Conservation (phyloP, 768 basidiomycete species). For the Thelephora ganbajun region DNA sequence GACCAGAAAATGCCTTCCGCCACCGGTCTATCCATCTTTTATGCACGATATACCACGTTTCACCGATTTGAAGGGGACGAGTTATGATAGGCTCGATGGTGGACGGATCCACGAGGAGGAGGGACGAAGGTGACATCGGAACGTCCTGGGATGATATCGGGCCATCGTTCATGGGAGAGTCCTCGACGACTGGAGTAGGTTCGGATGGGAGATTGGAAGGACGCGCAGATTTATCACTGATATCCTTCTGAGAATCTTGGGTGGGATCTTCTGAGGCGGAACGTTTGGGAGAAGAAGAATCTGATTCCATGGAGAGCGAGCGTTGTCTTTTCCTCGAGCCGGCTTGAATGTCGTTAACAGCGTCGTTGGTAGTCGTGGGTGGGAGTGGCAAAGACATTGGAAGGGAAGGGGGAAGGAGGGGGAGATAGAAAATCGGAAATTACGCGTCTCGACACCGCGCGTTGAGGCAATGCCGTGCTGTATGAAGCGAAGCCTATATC, state of each 20-base stretch:
- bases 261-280: slow-evolving; percentile 55
- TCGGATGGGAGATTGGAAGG: slow-evolving; percentile 6
- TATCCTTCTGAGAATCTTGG: slow-evolving; percentile 15
- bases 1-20: slow-evolving; percentile 56
- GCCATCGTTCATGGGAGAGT: neutral
- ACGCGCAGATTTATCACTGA: slow-evolving; percentile 19
- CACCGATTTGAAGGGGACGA: slow-evolving; percentile 24
- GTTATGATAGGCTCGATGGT: slow-evolving; percentile 1
- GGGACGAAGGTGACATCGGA: slow-evolving; percentile 4
- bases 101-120: neutral
- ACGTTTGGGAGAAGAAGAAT: slow-evolving; percentile 67
- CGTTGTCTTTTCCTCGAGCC: slow-evolving; percentile 54
- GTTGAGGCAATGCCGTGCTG: neutral
- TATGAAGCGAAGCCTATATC: too few species aligned
- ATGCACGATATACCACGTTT: slow-evolving; percentile 71
- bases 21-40: slow-evolving; percentile 64
- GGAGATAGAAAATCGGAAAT: neutral
- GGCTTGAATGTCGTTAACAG: neutral
- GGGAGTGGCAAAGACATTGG: neutral
- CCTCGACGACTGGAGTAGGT: neutral
- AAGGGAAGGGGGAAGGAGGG: neutral
- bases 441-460: neutral
- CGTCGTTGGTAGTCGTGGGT: neutral
- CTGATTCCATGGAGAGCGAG: slow-evolving; percentile 64
- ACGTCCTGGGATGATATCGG: neutral